Base-by-base conservation (phyloP, 768 basidiomycete genomes). In the Lentinula guzmanii region DNA sequence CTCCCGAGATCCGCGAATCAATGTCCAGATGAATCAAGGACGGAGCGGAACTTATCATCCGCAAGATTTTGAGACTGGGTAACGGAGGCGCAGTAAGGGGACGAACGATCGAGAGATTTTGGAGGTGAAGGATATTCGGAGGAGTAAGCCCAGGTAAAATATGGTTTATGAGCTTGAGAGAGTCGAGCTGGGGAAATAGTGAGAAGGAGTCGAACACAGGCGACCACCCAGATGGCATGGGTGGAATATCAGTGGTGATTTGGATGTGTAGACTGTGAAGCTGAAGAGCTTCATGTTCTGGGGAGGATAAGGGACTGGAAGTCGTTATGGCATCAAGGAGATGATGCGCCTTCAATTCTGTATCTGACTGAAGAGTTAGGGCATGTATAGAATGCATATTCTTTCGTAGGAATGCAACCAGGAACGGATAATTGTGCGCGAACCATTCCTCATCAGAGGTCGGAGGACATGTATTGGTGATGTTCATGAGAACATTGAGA, bases 121-220 rank as follows among this genome's bases (percentile, higher is more conserved):
- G 48, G 11, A 60, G 41, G n/a, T 52, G n/a, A 16, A 48, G 5
- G 41, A 60, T 37, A 28, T 31, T 57, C 9, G 55, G 55, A 31
- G 55, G 34, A 15, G 34, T 39, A 15, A 58, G 43, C 9, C 34
- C 48, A 6, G 48, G 48, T 11, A 52, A 11, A 21, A 60, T 35
- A 11, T 51, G 37, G 31, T 52, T 60, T 33, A 48, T 60, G n/a
- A 60, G 41, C 31, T 58, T 58, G 33, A 58, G 45, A 13, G 51
- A 52, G 33, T 60, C 28, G 4, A 60, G 51, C 16, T 35, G 33
- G 10, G 46, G 33, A 13, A 59, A 42, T 8, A 46, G 58, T 1
- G 58, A 59, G 16, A 59, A 59, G 10, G 58, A 60, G 15, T 52
- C 59, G 35, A 60, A 60, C 2, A 60, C 59, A 21, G 59, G 59